These are phyloP conservation scores for Ceratobasidium papillatum DNA, from an alignment of 1,284 basidiomycete genomes.

Conservation along the genomic window DNA sequence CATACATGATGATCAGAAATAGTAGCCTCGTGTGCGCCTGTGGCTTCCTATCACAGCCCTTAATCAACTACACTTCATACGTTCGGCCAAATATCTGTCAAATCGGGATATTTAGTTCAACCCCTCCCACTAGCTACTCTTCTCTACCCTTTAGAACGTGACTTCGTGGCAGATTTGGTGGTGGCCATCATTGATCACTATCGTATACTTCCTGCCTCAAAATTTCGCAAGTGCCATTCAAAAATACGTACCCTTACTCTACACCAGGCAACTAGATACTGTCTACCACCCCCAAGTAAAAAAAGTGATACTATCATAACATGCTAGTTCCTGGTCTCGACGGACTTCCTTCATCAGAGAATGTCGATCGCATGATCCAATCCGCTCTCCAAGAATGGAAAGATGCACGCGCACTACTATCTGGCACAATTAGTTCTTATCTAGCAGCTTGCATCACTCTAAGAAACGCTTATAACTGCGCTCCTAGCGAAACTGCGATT, in stretches of 20 bases:
- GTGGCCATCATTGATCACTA: too few relatives aligned
- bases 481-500: neutral
- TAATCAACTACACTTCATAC: neutral
- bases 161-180: too few relatives aligned
- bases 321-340: neutral
- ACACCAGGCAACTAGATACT: neutral
- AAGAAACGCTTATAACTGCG: neutral
- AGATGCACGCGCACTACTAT: neutral
- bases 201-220: too few relatives aligned
- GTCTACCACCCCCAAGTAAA: too few relatives aligned
- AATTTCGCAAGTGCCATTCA: too few relatives aligned
- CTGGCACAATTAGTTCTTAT: neutral
- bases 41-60: neutral
- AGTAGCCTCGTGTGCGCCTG: neutral
- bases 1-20: neutral
- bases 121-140: too few relatives aligned
- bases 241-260: too few relatives aligned
- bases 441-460: neutral
- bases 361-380: neutral
- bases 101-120: neutral
- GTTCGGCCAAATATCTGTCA: neutral
- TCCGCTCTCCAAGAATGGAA: constrained; percentile 10
- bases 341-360: neutral
- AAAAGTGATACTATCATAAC: too few relatives aligned
- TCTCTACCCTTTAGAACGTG: too few relatives aligned